Conservation (phyloP, 2,329 filamentous ascomycete species). For the Ascosphaera apis region DNA sequence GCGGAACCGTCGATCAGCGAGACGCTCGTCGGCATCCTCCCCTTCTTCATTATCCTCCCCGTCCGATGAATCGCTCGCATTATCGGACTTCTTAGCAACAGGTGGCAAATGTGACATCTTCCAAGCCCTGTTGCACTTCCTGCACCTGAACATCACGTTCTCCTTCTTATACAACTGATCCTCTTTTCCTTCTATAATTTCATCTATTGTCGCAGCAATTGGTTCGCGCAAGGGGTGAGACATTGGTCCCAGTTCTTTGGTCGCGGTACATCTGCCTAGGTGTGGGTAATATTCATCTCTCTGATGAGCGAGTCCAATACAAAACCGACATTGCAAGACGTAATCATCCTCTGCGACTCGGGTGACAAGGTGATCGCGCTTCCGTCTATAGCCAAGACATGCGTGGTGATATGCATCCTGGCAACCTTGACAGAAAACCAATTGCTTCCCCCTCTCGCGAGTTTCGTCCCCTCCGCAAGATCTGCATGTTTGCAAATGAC, state of each 20-base stretch:
- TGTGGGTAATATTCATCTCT: constrained; percentile 49
- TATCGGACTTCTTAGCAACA: constrained; percentile 10
- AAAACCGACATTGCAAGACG: constrained; percentile 74
- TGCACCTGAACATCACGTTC: constrained; percentile 67
- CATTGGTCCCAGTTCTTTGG: constrained; percentile 39
- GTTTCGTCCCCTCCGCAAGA: constrained; percentile 38
- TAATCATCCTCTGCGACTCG: constrained; percentile 59
- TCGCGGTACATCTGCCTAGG: constrained; percentile 48
- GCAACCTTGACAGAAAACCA: constrained; percentile 84
- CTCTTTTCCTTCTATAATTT: constrained; percentile 39
- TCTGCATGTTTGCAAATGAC: constrained; percentile 50
- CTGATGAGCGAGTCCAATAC: constrained; percentile 43
- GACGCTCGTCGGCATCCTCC: constrained; percentile 21
- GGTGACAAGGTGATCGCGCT: constrained; percentile 69
- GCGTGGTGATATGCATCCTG: constrained; percentile 58
- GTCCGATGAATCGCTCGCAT: constrained; percentile 6
- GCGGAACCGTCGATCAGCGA: constrained; percentile 38
- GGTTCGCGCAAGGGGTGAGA: constrained; percentile 52
- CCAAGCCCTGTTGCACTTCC: constrained; percentile 50
- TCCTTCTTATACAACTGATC: constrained; percentile 49
- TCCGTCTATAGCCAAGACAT: constrained; percentile 53
- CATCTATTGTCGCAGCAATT: constrained; percentile 53
- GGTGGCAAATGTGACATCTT: constrained; percentile 65
- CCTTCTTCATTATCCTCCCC: constrained; percentile 10
- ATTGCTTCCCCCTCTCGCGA: constrained; percentile 35